phyloP scores from a whole-genome alignment of 2,329 filamentous ascomycete genomes.

The Ceratocystis papillata region DNA sequence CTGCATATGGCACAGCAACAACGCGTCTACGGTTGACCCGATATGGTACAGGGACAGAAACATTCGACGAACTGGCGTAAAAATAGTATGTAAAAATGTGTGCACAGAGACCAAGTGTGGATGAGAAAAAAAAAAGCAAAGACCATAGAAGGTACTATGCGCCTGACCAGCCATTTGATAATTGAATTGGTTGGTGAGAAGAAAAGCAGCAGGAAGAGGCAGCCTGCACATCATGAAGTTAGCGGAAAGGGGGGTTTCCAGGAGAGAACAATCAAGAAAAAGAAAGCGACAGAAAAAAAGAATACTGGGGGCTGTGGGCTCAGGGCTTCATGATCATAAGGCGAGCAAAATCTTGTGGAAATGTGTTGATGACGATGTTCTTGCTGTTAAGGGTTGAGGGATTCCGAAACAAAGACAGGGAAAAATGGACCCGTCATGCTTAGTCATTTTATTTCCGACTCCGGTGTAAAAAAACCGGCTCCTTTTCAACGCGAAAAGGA shows the following conservation, averaged over 20 bases:
- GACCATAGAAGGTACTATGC: neutral
- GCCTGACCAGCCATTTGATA: conserved; percentile 4
- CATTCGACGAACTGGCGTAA: conserved; percentile 13
- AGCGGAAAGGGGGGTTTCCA: neutral
- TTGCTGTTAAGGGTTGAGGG: neutral
- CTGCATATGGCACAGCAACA: neutral
- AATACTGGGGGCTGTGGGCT: no score
- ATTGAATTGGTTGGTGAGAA: conserved; percentile 5
- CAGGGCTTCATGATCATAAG: no score
- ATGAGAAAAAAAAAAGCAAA: conserved; percentile 2
- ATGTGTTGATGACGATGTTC: neutral
- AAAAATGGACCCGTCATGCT: neutral
- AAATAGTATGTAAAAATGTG: neutral
- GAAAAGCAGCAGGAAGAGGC: neutral
- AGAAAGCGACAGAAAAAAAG: no score
- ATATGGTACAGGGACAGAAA: conserved; percentile 7
- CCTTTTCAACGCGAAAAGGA: neutral
- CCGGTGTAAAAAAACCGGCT: neutral
- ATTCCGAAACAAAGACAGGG: neutral
- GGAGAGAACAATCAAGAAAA: neutral
- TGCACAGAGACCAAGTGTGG: neutral
- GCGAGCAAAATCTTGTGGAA: no score
- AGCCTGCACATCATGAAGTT: neutral
- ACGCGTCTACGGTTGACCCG: conserved; percentile 2
- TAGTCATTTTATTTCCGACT: conserved; percentile 1